phyloP scores from a whole-genome alignment of 148 eudicot species.

The Rhododendron williamsianum region DNA sequence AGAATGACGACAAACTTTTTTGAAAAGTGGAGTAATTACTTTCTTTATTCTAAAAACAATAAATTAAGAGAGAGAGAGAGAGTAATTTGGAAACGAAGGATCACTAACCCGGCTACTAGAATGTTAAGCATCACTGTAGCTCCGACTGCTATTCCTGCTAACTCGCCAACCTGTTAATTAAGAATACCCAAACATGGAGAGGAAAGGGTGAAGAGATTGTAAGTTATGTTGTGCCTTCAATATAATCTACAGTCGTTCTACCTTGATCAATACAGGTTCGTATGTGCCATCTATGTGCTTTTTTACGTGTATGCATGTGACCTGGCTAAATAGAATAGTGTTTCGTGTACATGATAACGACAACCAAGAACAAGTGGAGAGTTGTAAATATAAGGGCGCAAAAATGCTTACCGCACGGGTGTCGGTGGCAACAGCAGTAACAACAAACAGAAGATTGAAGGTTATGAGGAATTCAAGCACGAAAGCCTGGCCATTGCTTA shows the following conservation, averaged over 20 bases:
- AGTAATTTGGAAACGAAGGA: background rate
- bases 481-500: constrained; percentile 64
- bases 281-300: background rate
- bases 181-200: background rate
- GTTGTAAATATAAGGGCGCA: background rate
- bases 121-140: constrained; percentile 66
- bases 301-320: no score
- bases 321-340: background rate
- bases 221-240: background rate
- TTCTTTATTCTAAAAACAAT: background rate
- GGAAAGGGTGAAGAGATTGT: background rate
- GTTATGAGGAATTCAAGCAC: constrained; percentile 79
- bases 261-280: background rate
- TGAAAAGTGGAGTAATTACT: background rate
- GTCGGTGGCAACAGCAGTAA: constrained; percentile 94
- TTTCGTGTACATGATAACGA: background rate
- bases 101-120: background rate
- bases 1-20: background rate
- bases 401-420: constrained; percentile 62
- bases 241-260: no score
- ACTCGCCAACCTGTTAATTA: constrained; percentile 73
- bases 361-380: background rate
- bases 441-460: constrained; percentile 89
- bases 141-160: constrained; percentile 97
- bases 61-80: background rate